Conservation (phyloP, 179 eudicot species). For the Heliamphora pulchella region DNA sequence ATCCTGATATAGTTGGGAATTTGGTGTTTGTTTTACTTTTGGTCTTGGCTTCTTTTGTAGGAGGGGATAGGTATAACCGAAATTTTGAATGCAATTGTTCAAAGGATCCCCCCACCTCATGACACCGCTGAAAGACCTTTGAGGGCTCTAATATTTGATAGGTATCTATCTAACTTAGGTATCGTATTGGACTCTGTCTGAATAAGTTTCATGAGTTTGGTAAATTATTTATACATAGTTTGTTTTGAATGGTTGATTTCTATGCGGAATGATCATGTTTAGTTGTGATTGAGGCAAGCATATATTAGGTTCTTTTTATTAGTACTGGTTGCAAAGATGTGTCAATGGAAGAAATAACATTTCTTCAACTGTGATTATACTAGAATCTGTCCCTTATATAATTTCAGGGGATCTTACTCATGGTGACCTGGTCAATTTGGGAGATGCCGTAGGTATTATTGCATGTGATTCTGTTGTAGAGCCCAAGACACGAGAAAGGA, state of each 20-base stretch:
- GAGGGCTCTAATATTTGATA: conserved; percentile 97
- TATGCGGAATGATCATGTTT: not conserved
- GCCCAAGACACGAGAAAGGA: not conserved
- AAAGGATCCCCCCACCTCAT: conserved; percentile 73
- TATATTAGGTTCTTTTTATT: not conserved
- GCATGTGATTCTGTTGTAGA: not conserved
- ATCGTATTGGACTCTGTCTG: conserved; percentile 13
- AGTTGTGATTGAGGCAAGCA: not conserved
- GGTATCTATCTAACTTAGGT: conserved; percentile 40
- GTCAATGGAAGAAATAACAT: not conserved
- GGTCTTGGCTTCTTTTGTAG: conserved; percentile 30
- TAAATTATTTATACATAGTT: not conserved
- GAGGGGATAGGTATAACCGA: conserved; percentile 91
- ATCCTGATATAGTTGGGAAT: not conserved
- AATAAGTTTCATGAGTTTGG: not conserved
- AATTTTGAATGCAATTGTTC: conserved; percentile 79
- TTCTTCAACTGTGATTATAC: no score
- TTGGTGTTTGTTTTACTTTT: not conserved
- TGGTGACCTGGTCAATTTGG: no score
- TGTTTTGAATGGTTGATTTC: not conserved
- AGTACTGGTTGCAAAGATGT: not conserved
- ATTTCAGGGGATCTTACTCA: no score
- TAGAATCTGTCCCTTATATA: no score
- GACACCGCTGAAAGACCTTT: conserved; percentile 63
- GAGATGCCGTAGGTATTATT: no score